phyloP scores from a whole-genome alignment of 2,329 filamentous ascomycete genomes.

The Cryphonectria nitschkei region DNA sequence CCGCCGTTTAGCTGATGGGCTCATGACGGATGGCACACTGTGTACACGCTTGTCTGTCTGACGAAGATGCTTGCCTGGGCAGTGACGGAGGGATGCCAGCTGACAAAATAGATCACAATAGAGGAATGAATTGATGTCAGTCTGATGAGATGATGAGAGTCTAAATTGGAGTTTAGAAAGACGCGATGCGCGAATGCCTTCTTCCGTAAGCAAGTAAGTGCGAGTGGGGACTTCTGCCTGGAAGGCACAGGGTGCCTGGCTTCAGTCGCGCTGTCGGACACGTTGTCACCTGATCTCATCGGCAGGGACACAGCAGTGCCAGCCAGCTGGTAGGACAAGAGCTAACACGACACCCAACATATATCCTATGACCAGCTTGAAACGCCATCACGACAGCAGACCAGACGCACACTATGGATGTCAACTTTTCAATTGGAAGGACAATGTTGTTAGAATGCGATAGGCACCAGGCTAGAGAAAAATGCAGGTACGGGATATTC shows the following conservation, averaged over 20 bases:
- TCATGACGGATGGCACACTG: conserved; percentile 37
- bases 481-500: background rate
- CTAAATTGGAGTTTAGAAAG: background rate
- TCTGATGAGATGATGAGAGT: background rate
- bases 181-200: background rate
- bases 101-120: background rate
- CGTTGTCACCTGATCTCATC: conserved; percentile 13
- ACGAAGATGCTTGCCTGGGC: background rate
- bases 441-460: background rate
- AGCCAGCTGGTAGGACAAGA: background rate
- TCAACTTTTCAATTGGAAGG: background rate
- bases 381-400: background rate
- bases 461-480: background rate
- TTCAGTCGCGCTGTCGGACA: conserved; percentile 8
- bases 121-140: background rate
- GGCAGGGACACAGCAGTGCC: background rate
- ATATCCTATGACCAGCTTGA: background rate
- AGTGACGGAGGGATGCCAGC: background rate
- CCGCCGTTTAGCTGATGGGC: conserved; percentile 34
- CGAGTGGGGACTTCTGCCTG: background rate
- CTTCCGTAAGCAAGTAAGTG: background rate
- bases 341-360: background rate
- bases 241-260: background rate
- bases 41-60: background rate
- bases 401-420: background rate